Base-by-base conservation (phyloP, 2,329 filamentous ascomycete genomes). In the Pseudocercospora pini-densiflorae region DNA sequence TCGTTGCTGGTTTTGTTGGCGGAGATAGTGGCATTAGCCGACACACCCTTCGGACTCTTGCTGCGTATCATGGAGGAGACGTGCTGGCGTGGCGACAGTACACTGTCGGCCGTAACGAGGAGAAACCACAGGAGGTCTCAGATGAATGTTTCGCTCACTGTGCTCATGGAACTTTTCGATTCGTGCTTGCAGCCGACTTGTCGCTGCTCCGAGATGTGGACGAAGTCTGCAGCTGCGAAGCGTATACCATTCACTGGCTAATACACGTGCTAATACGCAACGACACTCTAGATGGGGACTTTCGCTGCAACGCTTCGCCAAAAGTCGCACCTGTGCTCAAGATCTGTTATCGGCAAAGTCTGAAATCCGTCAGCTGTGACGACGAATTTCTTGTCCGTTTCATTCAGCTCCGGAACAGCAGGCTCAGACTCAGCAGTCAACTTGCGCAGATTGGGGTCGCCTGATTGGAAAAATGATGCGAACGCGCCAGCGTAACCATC, bases 401-500 rank as follows among this genome's bases (percentile, higher is more conserved):
- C 72, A 19, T 74, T 72, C 7, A 85, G 69, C 9, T 74, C 67
- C 1, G 87, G 86, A 7, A 88, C 82, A 1, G 78, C 83, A 16
- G 76, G 75, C 55, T 81, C 73, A 29, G 76, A 78, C 1, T 65
- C 65, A 61, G 81, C 79, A 0, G 86, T 88, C 40, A 88, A 67
- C 65, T 88, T 89, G 64, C 85, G 80, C 12, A 80, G 77, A 71
- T 89, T 88, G 0, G 87, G 86, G 73, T 88, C 82, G 0, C 86
- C 86, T 0, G 85, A 87, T 73, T 86, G 81, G 65, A 89, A 84
- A 75, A 89, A 89, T 24, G 84, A 86, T 0, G 85, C 87, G 72
- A 89, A 84, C 0, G 87, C 86, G 4, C 88, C 87, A 0, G 83
- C 76, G 67, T 84, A 89, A 10, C 85, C 87, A 19, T 84, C 68